Base-by-base conservation (phyloP, 2,329 filamentous ascomycete genomes). In the Phaeoacremonium minimum region DNA sequence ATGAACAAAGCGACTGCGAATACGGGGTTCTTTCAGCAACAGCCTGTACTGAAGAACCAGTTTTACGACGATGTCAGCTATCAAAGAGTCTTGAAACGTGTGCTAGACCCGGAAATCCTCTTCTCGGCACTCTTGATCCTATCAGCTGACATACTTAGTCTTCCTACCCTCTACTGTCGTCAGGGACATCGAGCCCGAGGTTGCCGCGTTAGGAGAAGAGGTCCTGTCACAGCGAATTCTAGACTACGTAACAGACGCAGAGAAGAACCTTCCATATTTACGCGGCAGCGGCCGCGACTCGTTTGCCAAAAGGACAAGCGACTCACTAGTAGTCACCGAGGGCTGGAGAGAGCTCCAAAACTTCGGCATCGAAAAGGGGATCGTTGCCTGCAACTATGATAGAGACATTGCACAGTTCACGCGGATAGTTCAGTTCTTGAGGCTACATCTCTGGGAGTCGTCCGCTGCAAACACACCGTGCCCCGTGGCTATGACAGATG, bases 401-500 rank as follows among this genome's bases (percentile, higher is more conserved):
- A 63, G 64, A 2, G 56, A 67, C 3, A 58, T 70, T 35, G 69
- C 63, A 0, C 61, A 65, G 2, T 75, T 75, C 47, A 70, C 69
- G 15, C 64, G 81, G 2, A 55, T 79, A 3, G 60, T 81, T 6
- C 77, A 84, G 48, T 85, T 83, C 48, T 57, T 78, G 14, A 63
- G 71, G 4, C 48, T 62, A 6, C 77, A 83, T 39, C 57, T 85
- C 2, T 85, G 80, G 72, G 64, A 69, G 11, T 67, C 66, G 4
- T 80, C 77, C 0, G 72, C 69, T 4, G 78, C 76, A 2, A 73
- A 76, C 43, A 77, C 80, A 4, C 74, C 75, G 0, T 86, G 82
- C 45, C 82, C 82, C 0, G 75, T 75, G 15, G 77, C 75, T 17
- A 86, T 86, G 82, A 71, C 75, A 15, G 78, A 84, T 45, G 79